Evolutionary conservation across 169 alveolate species (phyloP), one percentile per base, ranked within the genome.

Genomic region (Cryptosporidium muris): DNA sequence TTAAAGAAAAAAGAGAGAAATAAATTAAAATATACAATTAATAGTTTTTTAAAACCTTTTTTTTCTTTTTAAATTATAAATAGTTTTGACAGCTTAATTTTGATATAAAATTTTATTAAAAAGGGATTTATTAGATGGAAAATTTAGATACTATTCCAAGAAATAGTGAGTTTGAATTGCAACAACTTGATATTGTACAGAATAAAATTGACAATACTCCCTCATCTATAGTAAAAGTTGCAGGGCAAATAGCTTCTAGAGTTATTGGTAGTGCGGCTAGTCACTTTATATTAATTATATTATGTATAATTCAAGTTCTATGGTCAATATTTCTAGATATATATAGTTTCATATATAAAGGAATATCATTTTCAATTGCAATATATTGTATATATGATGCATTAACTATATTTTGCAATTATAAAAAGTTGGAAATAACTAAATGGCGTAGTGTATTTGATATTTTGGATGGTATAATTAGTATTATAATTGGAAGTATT

Each of bases 331-430:
- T 12, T 38, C 6, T 25, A 8, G 14, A 1, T 16, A 47, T 6
- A 40, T 9, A 37, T 34, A 7, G 47, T 48, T 51, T 25, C 25
- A 25, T 25, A 25, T 66, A 16, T 38, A 52, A 14, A 64, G 49
- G 37, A 36, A 43, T 62, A 12, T 40, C 12, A 38, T 40, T 47
- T 34, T 45, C 62, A 1, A 58, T 74, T 42, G 51, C 85, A 16
- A 43, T 38, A 4, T 74, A 74, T 63, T 74, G 85, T 47, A 11
- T 49, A 38, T 74, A 74, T 74, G 85, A 74, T 4, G 54, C 85
- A 5, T 8, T 42, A 6, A 62, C 60, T 45, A 74, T 74, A 42
- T 60, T 74, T 4, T 16, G 38, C 14, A 58, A 74, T 45, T 14
- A 58, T 60, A 58, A 54, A 43, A 74, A 58, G 49, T 58, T 74